A percentile compares a stretch with the other conserved stretches of the same genome.
Conservation (phyloP, 345 rosid species). For the Abelmoschus esculentus region DNA sequence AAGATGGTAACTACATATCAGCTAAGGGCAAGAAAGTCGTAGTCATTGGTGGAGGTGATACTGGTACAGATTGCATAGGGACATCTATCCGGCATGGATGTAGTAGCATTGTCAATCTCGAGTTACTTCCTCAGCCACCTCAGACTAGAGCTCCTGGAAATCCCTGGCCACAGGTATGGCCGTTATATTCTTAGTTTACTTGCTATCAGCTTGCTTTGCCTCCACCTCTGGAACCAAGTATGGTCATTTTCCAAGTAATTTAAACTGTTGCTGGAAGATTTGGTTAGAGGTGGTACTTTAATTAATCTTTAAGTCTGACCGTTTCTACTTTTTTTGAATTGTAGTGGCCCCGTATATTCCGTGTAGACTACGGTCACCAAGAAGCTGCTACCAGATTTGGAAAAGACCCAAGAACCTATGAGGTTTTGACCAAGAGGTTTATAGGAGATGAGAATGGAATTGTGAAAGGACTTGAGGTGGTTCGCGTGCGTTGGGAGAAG, state of each 20-base stretch:
- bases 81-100: slow-evolving; percentile 98
- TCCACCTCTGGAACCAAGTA: not conserved
- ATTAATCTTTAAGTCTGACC: not conserved
- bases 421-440: slow-evolving; percentile 86
- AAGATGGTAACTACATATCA: slow-evolving; percentile 80
- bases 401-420: slow-evolving; percentile 84
- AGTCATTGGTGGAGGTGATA: slow-evolving; percentile 99
- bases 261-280: too few species aligned
- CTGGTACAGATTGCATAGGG: slow-evolving; percentile 97
- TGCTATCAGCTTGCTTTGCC: not conserved
- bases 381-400: slow-evolving; percentile 86
- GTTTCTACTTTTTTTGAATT: slow-evolving; percentile 7
- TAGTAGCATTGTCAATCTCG: slow-evolving; percentile 60
- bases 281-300: too few species aligned
- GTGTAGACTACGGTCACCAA: slow-evolving; percentile 94
- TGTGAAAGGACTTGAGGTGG: slow-evolving; percentile 78
- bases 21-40: slow-evolving; percentile 91
- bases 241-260: too few species aligned
- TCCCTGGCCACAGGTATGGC: slow-evolving; percentile 99
- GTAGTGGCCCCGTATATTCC: slow-evolving; percentile 97
- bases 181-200: not conserved
- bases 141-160: slow-evolving; percentile 79
- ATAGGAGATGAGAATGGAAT: slow-evolving; percentile 75
- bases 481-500: slow-evolving; percentile 78
- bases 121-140: slow-evolving; percentile 95